Percentiles rank a stretch among this genome's conserved stretches.
phyloP scores from a whole-genome alignment of 108 stramenopile genomes.

The Bacterosira constricta region DNA sequence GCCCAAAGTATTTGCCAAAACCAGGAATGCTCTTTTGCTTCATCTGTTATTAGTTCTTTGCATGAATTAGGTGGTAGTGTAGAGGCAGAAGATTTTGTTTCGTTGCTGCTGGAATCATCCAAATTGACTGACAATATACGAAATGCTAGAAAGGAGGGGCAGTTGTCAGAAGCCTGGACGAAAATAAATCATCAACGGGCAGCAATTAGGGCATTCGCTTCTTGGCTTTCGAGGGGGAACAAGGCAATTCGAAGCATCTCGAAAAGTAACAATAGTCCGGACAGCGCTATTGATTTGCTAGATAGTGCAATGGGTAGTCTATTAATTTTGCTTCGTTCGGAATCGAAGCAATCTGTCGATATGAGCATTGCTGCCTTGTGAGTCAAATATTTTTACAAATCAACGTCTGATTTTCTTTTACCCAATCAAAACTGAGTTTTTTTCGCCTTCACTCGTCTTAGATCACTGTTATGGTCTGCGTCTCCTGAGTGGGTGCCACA shows the following conservation, averaged over 20 bases:
- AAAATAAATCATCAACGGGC: conserved; percentile 6
- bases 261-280: neutral
- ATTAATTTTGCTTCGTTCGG: conserved; percentile 6
- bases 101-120: conserved; percentile 1
- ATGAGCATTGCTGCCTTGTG: conserved; percentile 18
- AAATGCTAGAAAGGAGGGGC: neutral
- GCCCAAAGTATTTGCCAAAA: conserved; percentile 9
- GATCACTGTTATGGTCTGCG: conserved; percentile 6
- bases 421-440: neutral
- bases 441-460: neutral
- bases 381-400: conserved; percentile 1
- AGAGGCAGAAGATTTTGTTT: neutral
- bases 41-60: neutral
- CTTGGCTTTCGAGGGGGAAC: conserved; percentile 18
- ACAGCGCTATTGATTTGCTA: neutral
- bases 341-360: conserved; percentile 19
- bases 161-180: neutral
- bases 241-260: conserved; percentile 2
- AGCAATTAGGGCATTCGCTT: conserved; percentile 14
- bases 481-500: conserved; percentile 5
- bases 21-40: neutral
- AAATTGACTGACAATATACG: conserved; percentile 6
- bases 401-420: neutral
- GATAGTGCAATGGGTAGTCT: conserved; percentile 4
- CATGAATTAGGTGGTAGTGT: neutral